Percentiles rank a stretch among this genome's conserved stretches.
phyloP scores from a whole-genome alignment of 2,329 filamentous ascomycete species.

The Colletotrichum godetiae region DNA sequence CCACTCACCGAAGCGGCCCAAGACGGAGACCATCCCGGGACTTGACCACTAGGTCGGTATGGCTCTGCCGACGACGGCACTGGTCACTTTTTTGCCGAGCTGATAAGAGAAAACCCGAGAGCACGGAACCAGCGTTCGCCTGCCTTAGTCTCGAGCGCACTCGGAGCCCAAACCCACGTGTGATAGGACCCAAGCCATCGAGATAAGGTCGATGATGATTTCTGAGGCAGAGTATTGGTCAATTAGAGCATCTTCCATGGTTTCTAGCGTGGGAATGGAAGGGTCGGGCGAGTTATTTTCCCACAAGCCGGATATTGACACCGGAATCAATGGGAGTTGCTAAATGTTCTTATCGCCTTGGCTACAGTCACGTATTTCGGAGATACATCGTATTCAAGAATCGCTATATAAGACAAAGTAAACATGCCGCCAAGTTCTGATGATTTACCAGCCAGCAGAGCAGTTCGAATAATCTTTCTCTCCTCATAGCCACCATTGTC shows the following conservation, averaged over 20 bases:
- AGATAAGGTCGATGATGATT: slow-evolving; percentile 13
- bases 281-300: not conserved
- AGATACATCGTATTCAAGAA: no score
- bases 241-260: not conserved
- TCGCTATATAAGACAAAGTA: not conserved
- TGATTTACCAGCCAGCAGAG: not conserved
- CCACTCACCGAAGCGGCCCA: no score
- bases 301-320: not conserved
- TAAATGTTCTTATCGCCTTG: slow-evolving; percentile 1
- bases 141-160: not conserved
- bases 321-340: not conserved
- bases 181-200: not conserved
- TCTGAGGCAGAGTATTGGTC: not conserved
- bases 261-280: not conserved
- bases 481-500: not conserved
- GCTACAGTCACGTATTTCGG: not conserved
- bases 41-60: not conserved
- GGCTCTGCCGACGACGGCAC: slow-evolving; percentile 10
- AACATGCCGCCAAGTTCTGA: not conserved
- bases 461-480: not conserved
- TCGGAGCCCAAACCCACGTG: slow-evolving; percentile 7
- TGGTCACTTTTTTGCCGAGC: not conserved
- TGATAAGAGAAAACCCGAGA: slow-evolving; percentile 25
- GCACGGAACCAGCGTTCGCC: not conserved
- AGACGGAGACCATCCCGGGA: not conserved